Base-by-base conservation (phyloP, 2,329 filamentous ascomycete genomes). In the Exserohilum turcica region DNA sequence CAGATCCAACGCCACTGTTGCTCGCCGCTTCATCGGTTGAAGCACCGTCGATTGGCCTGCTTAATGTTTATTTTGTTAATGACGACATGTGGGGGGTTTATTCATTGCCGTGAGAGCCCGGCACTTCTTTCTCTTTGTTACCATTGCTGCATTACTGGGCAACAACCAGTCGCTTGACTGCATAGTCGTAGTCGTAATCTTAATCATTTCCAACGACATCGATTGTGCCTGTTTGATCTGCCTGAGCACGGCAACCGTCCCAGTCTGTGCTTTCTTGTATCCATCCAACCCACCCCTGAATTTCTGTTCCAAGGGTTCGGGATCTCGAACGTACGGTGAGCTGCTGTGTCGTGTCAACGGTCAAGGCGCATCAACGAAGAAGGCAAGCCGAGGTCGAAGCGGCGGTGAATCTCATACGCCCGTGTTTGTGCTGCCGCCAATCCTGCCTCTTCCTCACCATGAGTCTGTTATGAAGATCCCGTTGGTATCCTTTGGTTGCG, bases 351-450 rank as follows among this genome's bases (percentile, higher is more conserved):
- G 59, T 45, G 18, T 35, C 43, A 9, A 53, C 56, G 8, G 59
- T 61, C 13, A 57, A 24, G 8, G 54, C 56, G 54, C 56, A 61
- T 9, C 33, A 43, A 32, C 57, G 46, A 21, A 61, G 59, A 36
- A 44, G 32, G 13, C 45, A 18, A 6, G 43, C 35, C 2, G 59
- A 52, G 9, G 18, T 9, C 3, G 47, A 51, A n/a, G 52, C 48
- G 18, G 32, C 42, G 45, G 16, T 33, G 6, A 51, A 56, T 3
- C 48, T 52, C 18, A 60, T 61, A 9, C 53, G 54, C 10, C 59
- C 54, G 15, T 61, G 54, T 0, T 53, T 45, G 18, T 39, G 49
- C 19, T 57, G 44, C 7, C 43, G 38, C 16, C 27, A 37, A 9
- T 48, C 44, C 21, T 52, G 38, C 51, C 40, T 37, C 8, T 50